Evolutionary conservation across 805 yeast species (phyloP), one percentile per base, ranked within the genome.

Genomic region (Yamadazyma sp.): DNA sequence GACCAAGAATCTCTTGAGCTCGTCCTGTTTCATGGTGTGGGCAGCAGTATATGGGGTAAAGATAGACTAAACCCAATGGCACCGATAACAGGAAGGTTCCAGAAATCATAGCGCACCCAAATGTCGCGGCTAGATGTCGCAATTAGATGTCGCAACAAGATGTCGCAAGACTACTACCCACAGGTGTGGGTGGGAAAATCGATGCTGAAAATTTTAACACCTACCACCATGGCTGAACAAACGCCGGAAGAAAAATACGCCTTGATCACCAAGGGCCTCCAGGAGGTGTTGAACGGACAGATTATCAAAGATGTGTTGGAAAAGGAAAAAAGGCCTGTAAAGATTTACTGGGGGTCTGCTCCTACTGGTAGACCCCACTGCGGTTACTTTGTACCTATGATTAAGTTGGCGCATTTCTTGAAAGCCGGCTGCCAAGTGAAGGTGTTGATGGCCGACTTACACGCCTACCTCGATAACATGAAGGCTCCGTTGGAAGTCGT

Each of bases 361-460:
- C 98, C 99, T 44, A 93, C 99, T 4, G 99, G 99, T 37, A 86
- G 79, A 65, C 96, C 98, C 30, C 99, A 93, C 67, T 90, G 97
- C 70, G 99, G 98, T 36, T 93, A 93, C 75, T 88, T 93, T 57
- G 99, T 93, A 25, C 93, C 98, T 37, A 91, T 93, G 98, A 84
- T 95, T 45, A 91, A 93, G 63, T 67, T 93, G 51, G 98, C 98
- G 2, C 90, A 93, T 60, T 88, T 91, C 61, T 75, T 93, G 62
- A 83, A 81, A 54, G 99, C 99, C 12, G 99, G 98, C 9, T 88
- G 96, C 70, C 93, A 88, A 57, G 95, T 93, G 28, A 88, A 80
- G 1, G 93, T 93, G 5, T 73, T 93, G 42, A 62, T 93, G 49
- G 99, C 99, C 11, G 99, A 93, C 59, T 71, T 93, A 55, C 99